Conservation (phyloP, 73 alveolate species). For the Paraurostyla sp. region DNA sequence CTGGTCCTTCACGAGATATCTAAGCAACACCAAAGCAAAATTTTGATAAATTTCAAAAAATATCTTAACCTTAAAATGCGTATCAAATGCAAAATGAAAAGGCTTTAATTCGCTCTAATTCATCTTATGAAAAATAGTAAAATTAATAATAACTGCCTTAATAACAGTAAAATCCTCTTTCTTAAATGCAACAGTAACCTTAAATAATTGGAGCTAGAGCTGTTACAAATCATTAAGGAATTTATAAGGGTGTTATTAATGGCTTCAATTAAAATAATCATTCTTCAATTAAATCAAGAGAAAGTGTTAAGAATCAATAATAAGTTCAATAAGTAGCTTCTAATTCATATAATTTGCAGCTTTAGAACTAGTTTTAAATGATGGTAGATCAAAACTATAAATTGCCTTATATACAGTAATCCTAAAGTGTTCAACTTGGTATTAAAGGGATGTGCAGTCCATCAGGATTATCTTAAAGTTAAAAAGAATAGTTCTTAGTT, state of each 20-base stretch:
- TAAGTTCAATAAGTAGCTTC: not conserved
- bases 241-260: slow-evolving; percentile 9
- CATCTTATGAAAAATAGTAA: not conserved
- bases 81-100: not conserved
- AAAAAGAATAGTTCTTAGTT: not conserved
- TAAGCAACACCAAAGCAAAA: slow-evolving; percentile 22
- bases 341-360: not conserved
- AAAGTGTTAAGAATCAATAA: not conserved
- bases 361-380: not conserved
- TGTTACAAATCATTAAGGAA: not conserved
- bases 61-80: not conserved
- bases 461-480: not conserved
- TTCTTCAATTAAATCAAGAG: slow-evolving; percentile 55
- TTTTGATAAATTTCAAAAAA: not conserved
- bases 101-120: not conserved
- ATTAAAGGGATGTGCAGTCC: slow-evolving; percentile 27
- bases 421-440: not conserved
- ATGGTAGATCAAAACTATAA: not conserved
- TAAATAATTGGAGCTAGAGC: not conserved
- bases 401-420: not conserved
- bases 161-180: not conserved
- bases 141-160: not conserved
- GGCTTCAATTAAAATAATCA: no score
- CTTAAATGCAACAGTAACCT: not conserved
- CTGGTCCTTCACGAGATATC: no score